phyloP scores from a whole-genome alignment of 352 stramenopile genomes.

The Phytophthora foliorum region DNA sequence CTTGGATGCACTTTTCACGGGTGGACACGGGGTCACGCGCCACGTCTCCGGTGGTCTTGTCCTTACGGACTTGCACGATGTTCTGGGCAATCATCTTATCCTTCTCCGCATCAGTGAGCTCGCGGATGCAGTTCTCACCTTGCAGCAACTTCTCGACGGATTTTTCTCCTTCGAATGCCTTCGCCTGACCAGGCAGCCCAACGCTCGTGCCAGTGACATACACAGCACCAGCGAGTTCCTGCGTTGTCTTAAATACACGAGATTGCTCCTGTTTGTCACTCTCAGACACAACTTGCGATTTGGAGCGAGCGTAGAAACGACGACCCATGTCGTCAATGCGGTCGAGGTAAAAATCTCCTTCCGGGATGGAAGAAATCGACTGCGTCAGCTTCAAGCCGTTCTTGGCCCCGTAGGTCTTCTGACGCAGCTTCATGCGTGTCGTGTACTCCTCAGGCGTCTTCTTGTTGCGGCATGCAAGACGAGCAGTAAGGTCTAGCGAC shows the following conservation, averaged over 20 bases:
- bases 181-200: conserved; percentile 85
- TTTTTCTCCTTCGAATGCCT: conserved; percentile 73
- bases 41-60: conserved; percentile 54
- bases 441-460: conserved; percentile 93
- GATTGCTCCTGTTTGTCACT: conserved; percentile 16
- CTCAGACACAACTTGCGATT: conserved; percentile 6
- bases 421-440: conserved; percentile 92
- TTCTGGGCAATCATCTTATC: conserved; percentile 94
- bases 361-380: conserved; percentile 65
- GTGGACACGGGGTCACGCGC: conserved; percentile 52
- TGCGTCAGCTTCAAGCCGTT: conserved; percentile 75
- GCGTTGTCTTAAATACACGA: conserved; percentile 45
- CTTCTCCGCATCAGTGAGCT: conserved; percentile 70
- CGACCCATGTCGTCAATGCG: conserved; percentile 92
- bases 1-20: conserved; percentile 83
- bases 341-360: conserved; percentile 93
- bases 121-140: conserved; percentile 92
- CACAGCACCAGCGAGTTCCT: conserved; percentile 66
- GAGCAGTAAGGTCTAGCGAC: conserved; percentile 81
- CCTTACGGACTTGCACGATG: conserved; percentile 88
- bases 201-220: conserved; percentile 94
- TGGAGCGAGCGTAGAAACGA: conserved; percentile 82
- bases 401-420: conserved; percentile 74
- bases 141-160: conserved; percentile 92
- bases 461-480: conserved; percentile 86